Evolutionary conservation across 2,329 filamentous ascomycete genomes (phyloP).

Genomic region (Pseudogymnoascus destructans): DNA sequence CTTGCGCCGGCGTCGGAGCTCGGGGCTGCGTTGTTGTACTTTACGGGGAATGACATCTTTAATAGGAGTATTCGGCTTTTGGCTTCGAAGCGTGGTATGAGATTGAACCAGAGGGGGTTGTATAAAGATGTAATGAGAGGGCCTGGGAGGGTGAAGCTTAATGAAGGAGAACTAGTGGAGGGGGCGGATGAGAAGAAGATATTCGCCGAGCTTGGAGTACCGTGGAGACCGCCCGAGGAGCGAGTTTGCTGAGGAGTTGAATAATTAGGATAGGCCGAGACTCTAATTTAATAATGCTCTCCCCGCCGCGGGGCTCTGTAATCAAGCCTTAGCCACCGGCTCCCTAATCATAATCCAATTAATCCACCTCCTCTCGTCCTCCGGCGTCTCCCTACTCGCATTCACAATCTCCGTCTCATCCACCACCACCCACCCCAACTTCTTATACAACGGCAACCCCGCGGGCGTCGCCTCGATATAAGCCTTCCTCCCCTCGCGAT

Average conservation of each 20-base stretch:
- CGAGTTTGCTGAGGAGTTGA: constrained; percentile 47
- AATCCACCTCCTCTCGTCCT: constrained; percentile 14
- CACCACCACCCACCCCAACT: constrained; percentile 28
- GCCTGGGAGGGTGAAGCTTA: constrained; percentile 43
- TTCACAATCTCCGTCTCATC: constrained; percentile 21
- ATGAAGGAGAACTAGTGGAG: constrained; percentile 59
- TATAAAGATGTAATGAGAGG: constrained; percentile 58
- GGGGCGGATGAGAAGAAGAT: constrained; percentile 64
- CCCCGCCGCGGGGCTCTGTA: neutral
- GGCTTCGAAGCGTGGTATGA: constrained; percentile 68
- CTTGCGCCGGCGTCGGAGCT: constrained; percentile 68
- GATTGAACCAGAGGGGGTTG: constrained; percentile 71
- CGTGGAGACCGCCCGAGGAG: constrained; percentile 67
- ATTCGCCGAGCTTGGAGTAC: constrained; percentile 70
- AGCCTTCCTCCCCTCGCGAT: constrained; percentile 23
- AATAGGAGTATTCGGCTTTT: constrained; percentile 74
- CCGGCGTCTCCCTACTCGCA: constrained; percentile 20
- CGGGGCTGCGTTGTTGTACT: constrained; percentile 83
- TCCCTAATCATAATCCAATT: constrained; percentile 23
- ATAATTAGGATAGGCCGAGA: neutral
- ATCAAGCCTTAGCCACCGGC: constrained; percentile 11
- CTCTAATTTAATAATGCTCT: constrained; percentile 2
- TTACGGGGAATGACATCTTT: constrained; percentile 91
- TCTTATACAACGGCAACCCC: constrained; percentile 29
- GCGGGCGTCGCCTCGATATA: constrained; percentile 30